A percentile compares a stretch with the other conserved stretches of the same genome.
Evolutionary conservation across 345 rosid species (phyloP).

Genomic region (Brassica carinata): DNA sequence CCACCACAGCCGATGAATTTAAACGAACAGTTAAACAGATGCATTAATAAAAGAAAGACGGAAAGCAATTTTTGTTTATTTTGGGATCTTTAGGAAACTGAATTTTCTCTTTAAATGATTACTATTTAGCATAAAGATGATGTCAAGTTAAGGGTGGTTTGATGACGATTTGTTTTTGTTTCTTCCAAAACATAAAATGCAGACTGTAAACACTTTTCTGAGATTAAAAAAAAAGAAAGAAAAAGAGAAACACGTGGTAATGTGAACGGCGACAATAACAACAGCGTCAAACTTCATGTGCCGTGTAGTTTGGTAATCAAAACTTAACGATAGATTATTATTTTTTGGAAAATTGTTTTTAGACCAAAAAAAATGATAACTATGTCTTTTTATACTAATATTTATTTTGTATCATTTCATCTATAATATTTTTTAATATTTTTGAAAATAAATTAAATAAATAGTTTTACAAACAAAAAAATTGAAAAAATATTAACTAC

Average conservation of each 20-base stretch:
- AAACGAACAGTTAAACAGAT: neutral
- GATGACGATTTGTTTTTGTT: slow-evolving; percentile 17
- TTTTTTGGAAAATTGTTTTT: too few species aligned
- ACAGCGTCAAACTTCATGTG: neutral
- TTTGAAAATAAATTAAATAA: too few species aligned
- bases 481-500: too few species aligned
- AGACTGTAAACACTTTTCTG: neutral
- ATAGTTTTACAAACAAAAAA: too few species aligned
- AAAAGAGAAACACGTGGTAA: neutral
- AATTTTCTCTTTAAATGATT: slow-evolving; percentile 4
- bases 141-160: slow-evolving; percentile 2
- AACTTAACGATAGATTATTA: neutral
- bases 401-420: too few species aligned
- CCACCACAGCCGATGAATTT: neutral
- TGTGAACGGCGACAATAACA: slow-evolving; percentile 8
- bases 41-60: neutral
- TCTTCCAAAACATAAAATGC: neutral
- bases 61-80: neutral
- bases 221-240: neutral
- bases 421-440: too few species aligned
- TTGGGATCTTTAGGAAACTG: neutral
- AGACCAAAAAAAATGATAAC: too few species aligned
- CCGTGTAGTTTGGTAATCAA: neutral
- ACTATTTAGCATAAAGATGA: slow-evolving; percentile 10
- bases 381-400: too few species aligned